Percentiles rank a stretch among this genome's conserved stretches.
phyloP scores from a whole-genome alignment of 331 rosid species.

The Phaseolus coccineus region DNA sequence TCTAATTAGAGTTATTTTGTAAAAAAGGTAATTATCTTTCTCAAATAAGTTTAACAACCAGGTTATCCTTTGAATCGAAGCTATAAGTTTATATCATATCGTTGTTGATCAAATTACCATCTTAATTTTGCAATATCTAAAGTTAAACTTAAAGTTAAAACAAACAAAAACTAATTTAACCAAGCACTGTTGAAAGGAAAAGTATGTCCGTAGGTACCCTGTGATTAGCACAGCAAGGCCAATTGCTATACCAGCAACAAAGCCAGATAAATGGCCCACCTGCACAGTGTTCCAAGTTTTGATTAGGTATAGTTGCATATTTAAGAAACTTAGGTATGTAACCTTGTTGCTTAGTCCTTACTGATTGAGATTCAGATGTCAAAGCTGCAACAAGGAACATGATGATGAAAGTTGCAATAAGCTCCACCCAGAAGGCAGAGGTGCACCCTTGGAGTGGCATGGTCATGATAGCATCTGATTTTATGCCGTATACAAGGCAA shows the following conservation, averaged over 20 bases:
- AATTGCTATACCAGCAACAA: slow-evolving; percentile 78
- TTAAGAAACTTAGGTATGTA: not conserved
- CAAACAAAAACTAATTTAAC: not conserved
- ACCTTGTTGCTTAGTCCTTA: slow-evolving; percentile 56
- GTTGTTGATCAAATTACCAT: too few relatives aligned
- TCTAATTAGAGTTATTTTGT: too few relatives aligned
- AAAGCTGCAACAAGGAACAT: slow-evolving; percentile 76
- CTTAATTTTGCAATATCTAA: not conserved
- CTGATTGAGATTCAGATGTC: slow-evolving; percentile 62
- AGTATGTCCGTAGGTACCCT: slow-evolving; percentile 54
- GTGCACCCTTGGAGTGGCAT: slow-evolving; percentile 61
- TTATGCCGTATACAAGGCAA: slow-evolving; percentile 61
- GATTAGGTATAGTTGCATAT: not conserved
- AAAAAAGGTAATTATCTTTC: not conserved
- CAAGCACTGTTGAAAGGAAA: not conserved
- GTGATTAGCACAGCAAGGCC: slow-evolving; percentile 78
- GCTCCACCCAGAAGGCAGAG: slow-evolving; percentile 85
- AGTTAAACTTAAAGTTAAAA: not conserved
- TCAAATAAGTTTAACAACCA: not conserved
- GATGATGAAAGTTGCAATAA: slow-evolving; percentile 78
- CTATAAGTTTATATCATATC: too few relatives aligned
- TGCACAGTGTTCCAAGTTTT: slow-evolving; percentile 39
- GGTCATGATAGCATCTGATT: slow-evolving; percentile 66
- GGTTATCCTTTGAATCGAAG: too few relatives aligned
- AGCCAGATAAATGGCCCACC: slow-evolving; percentile 79